These are phyloP conservation scores for Gaultheria prostrata DNA, from an alignment of 148 eudicot species.

Conservation along the genomic window DNA sequence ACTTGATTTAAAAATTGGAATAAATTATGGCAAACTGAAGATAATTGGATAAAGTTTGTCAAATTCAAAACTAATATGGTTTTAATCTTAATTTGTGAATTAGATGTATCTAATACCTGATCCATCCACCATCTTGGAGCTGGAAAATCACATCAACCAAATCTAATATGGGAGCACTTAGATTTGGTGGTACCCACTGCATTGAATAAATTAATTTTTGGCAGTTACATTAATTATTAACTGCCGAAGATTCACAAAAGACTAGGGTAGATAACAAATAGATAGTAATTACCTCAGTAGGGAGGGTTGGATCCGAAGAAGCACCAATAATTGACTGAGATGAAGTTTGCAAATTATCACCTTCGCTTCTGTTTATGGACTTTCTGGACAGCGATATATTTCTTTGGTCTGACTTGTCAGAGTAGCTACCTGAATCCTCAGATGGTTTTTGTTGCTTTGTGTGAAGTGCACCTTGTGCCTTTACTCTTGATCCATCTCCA, in stretches of 20 bases:
- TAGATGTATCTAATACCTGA: slow-evolving; percentile 51
- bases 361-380: slow-evolving; percentile 28
- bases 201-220: slow-evolving; percentile 28
- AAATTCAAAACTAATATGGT: neutral
- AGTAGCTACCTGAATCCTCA: slow-evolving; percentile 39
- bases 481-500: slow-evolving; percentile 39
- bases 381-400: slow-evolving; percentile 20
- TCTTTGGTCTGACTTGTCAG: slow-evolving; percentile 28
- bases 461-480: slow-evolving; percentile 27
- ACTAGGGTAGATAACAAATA: neutral
- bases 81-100: neutral
- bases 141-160: slow-evolving; percentile 95
- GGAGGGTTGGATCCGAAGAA: slow-evolving; percentile 58
- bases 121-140: slow-evolving; percentile 99
- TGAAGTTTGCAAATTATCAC: slow-evolving; percentile 29
- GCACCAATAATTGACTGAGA: slow-evolving; percentile 38
- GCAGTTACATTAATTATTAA: too few species aligned
- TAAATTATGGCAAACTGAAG: neutral
- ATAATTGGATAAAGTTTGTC: neutral
- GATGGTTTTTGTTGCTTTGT: slow-evolving; percentile 32
- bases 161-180: slow-evolving; percentile 80
- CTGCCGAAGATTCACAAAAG: neutral
- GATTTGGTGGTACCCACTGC: slow-evolving; percentile 94
- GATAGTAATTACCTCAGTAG: slow-evolving; percentile 58
- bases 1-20: slow-evolving; percentile 1